phyloP scores from a whole-genome alignment of 805 yeast species.

The Peterozyma xylosa region DNA sequence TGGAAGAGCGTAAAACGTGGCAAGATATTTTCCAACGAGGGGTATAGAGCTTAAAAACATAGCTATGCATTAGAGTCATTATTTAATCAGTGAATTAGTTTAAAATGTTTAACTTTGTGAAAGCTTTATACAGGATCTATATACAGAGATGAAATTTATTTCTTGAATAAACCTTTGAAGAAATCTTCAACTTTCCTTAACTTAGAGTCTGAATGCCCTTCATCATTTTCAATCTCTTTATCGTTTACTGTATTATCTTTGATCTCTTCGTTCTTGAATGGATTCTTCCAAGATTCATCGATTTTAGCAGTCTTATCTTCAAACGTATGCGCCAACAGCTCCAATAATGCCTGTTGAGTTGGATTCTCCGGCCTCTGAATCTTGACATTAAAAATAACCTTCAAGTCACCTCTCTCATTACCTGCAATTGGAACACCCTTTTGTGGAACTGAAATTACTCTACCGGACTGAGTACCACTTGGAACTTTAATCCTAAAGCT shows the following conservation, averaged over 20 bases:
- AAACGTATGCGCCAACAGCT: slow-evolving; percentile 88
- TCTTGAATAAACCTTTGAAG: slow-evolving; percentile 51
- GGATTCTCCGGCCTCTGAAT: slow-evolving; percentile 72
- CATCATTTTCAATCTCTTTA: slow-evolving; percentile 4
- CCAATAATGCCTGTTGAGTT: slow-evolving; percentile 82
- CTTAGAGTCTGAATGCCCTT: slow-evolving; percentile 25
- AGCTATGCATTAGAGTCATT: no score
- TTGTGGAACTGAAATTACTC: slow-evolving; percentile 67
- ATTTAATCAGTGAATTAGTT: not conserved
- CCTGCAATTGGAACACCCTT: slow-evolving; percentile 70
- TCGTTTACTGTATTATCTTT: not conserved
- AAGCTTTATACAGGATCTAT: slow-evolving; percentile 2
- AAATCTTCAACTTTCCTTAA: slow-evolving; percentile 51
- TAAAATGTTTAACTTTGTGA: no score
- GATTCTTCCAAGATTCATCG: slow-evolving; percentile 38
- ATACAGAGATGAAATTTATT: slow-evolving; percentile 22
- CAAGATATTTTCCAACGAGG: not conserved
- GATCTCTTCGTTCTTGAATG: slow-evolving; percentile 16
- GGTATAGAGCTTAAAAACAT: not conserved
- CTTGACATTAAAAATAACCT: slow-evolving; percentile 63
- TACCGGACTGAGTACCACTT: slow-evolving; percentile 76
- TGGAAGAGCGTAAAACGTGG: no score
- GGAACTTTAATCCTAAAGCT: slow-evolving; percentile 72
- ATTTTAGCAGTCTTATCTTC: slow-evolving; percentile 74
- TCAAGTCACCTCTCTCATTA: slow-evolving; percentile 69